phyloP scores from a whole-genome alignment of 306 rosid genomes.

The Amphicarpaea edgeworthii region DNA sequence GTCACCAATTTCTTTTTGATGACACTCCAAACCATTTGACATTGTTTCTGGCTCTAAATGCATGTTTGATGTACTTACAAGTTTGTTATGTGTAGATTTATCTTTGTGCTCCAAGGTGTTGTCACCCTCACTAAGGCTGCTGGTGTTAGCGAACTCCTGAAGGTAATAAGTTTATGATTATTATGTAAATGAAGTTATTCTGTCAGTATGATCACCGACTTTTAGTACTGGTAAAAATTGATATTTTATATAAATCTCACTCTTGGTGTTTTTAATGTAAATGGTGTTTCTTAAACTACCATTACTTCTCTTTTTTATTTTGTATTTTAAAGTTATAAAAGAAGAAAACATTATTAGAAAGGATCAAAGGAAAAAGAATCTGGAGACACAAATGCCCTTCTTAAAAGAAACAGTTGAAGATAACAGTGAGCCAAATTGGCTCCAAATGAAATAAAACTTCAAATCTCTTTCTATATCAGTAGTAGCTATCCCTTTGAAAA shows the following conservation, averaged over 20 bases:
- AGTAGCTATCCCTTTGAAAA: constrained; percentile 11
- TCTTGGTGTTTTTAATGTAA: constrained; percentile 28
- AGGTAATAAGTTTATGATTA: constrained; percentile 55
- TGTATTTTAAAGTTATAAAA: background rate
- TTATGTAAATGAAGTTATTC: constrained; percentile 29
- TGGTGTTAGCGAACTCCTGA: constrained; percentile 54
- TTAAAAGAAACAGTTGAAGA: constrained; percentile 12
- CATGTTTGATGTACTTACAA: constrained; percentile 38
- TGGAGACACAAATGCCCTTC: background rate
- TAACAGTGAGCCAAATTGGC: constrained; percentile 2
- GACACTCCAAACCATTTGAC: constrained; percentile 18
- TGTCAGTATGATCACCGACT: constrained; percentile 37
- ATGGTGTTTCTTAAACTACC: constrained; percentile 1
- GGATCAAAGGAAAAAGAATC: background rate
- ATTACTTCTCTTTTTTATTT: background rate
- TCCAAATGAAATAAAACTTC: background rate
- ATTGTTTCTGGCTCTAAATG: constrained; percentile 28
- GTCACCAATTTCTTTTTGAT: constrained; percentile 7
- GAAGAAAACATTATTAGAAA: constrained; percentile 19
- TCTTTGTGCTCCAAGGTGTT: constrained; percentile 89
- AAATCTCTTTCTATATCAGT: background rate
- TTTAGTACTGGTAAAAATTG: constrained; percentile 8
- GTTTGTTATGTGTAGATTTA: constrained; percentile 62
- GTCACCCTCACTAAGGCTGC: constrained; percentile 59
- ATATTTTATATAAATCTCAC: constrained; percentile 1